Conservation (phyloP, 371 early-diverging fungal species). For the Mortierella sp. region DNA sequence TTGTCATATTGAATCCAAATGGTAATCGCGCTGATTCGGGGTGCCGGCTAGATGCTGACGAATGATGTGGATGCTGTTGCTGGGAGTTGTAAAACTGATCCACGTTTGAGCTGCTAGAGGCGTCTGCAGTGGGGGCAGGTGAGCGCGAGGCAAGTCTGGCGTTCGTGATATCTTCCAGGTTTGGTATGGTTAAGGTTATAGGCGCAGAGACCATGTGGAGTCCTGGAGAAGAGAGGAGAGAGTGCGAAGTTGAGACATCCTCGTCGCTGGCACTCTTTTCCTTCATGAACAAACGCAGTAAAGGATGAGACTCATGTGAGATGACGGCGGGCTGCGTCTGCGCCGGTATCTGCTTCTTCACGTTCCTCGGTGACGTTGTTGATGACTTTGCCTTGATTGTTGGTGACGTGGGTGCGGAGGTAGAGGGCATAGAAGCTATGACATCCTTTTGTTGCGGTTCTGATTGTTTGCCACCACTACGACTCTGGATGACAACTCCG, state of each 20-base stretch:
- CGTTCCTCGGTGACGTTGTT: constrained; percentile 14
- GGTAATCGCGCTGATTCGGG: constrained; percentile 30
- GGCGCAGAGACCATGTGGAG: constrained; percentile 25
- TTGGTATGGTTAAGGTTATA: constrained; percentile 44
- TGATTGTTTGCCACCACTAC: constrained; percentile 13
- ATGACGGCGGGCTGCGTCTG: constrained; percentile 25
- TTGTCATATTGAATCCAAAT: constrained; percentile 46
- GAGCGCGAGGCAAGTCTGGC: constrained; percentile 48
- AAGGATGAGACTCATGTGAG: constrained; percentile 41
- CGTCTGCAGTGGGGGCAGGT: constrained; percentile 25
- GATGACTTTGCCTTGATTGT: constrained; percentile 40
- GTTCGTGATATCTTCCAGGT: constrained; percentile 44
- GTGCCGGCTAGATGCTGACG: constrained; percentile 2
- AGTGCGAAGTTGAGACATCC: constrained; percentile 29
- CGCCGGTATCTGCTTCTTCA: constrained; percentile 13
- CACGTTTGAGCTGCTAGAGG: not conserved
- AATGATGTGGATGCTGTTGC: constrained; percentile 22
- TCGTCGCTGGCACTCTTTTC: constrained; percentile 48
- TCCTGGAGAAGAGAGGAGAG: constrained; percentile 13
- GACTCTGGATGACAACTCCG: constrained; percentile 40
- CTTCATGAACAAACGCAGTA: constrained; percentile 43
- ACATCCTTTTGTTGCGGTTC: constrained; percentile 14
- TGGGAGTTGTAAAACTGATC: constrained; percentile 13
- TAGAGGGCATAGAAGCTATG: constrained; percentile 9
- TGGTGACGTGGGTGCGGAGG: constrained; percentile 26